These are phyloP conservation scores for Tubosaeta sp. DNA, from an alignment of 768 basidiomycete species.

Conservation along the genomic window DNA sequence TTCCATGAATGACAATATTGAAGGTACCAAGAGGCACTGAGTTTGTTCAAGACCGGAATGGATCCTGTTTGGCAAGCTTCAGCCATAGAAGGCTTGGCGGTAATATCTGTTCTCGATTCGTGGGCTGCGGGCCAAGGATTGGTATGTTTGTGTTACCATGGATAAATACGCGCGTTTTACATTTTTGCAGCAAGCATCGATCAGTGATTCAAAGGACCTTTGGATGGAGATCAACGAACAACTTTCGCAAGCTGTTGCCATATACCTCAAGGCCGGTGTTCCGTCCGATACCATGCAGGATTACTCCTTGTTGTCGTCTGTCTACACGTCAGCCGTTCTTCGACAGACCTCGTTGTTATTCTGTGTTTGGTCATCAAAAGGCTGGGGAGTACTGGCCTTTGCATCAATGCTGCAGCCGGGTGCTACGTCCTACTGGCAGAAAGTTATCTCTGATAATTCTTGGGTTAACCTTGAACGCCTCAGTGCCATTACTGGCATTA, in stretches of 20 bases:
- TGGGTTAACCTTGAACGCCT: conserved; percentile 61
- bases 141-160: conserved; percentile 40
- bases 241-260: conserved; percentile 53
- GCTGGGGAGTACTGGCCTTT: conserved; percentile 79
- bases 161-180: background rate
- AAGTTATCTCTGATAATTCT: conserved; percentile 47
- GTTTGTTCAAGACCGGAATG: conserved; percentile 65
- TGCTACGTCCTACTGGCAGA: conserved; percentile 55
- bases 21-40: conserved; percentile 85
- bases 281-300: conserved; percentile 50
- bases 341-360: conserved; percentile 74
- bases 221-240: conserved; percentile 77
- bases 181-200: conserved; percentile 48
- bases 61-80: conserved; percentile 90
- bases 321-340: conserved; percentile 63
- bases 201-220: conserved; percentile 54
- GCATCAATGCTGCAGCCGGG: conserved; percentile 69
- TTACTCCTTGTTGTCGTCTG: conserved; percentile 58
- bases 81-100: conserved; percentile 81
- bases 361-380: conserved; percentile 80
- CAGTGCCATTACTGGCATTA: conserved; percentile 63
- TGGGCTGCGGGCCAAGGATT: conserved; percentile 76
- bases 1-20: conserved; percentile 18
- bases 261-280: conserved; percentile 59
- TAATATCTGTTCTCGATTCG: conserved; percentile 73